These are phyloP conservation scores for Recurvomyces mirabilis DNA, from an alignment of 495 filamentous ascomycete genomes.

Conservation along the genomic window DNA sequence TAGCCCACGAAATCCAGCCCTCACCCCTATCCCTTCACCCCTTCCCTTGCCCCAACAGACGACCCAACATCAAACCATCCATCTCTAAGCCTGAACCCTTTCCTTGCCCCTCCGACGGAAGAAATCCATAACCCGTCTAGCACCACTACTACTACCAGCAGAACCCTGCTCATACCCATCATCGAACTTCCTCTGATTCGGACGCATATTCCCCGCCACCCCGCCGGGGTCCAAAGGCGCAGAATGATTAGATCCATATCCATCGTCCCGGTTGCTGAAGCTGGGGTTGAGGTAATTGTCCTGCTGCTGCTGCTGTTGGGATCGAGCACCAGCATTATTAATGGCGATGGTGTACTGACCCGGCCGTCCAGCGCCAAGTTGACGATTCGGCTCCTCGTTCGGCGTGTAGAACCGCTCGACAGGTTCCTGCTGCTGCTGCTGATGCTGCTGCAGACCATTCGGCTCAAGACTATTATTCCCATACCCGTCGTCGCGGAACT, in stretches of 20 bases:
- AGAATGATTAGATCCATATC: constrained; percentile 6
- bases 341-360: too few relatives aligned
- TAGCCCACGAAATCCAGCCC: too few relatives aligned
- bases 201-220: constrained; percentile 20
- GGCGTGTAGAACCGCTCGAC: constrained; percentile 20
- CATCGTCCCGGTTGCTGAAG: background rate
- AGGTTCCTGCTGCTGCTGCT: constrained; percentile 7
- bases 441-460: constrained; percentile 7
- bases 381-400: constrained; percentile 2
- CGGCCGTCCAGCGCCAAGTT: too few relatives aligned
- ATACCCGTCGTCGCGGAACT: constrained; percentile 19
- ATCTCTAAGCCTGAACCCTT: constrained; percentile 10
- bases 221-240: background rate
- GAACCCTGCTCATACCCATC: constrained; percentile 83
- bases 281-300: background rate
- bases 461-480: constrained; percentile 10
- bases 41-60: too few relatives aligned
- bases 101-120: constrained; percentile 77
- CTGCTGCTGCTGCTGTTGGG: too few relatives aligned
- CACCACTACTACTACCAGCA: constrained; percentile 72
- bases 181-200: constrained; percentile 57
- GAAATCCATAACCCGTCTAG: constrained; percentile 93
- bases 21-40: too few relatives aligned
- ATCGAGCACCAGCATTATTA: too few relatives aligned
- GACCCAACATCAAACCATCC: too few relatives aligned